phyloP scores from a whole-genome alignment of 2,329 filamentous ascomycete species.

The Atkinsonella texensis region DNA sequence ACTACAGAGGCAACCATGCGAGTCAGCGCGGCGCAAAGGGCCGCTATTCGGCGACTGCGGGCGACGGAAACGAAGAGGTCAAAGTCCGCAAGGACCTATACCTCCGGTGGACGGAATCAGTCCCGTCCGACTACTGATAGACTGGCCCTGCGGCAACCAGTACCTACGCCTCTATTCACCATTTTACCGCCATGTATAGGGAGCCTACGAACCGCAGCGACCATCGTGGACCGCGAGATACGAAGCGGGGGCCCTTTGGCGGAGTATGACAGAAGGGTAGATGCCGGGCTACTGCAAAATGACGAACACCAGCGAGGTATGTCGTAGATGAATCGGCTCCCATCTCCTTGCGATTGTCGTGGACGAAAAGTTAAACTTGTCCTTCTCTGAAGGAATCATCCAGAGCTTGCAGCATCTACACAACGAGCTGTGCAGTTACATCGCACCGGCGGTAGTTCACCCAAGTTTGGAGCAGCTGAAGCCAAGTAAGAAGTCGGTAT shows the following conservation, averaged over 20 bases:
- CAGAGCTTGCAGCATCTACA: constrained; percentile 81
- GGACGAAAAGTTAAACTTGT: not conserved
- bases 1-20: constrained; percentile 8
- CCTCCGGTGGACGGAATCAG: not conserved
- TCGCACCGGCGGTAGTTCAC: constrained; percentile 60
- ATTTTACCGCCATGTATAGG: not conserved
- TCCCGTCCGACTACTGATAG: not conserved
- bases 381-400: constrained; percentile 55
- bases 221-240: constrained; percentile 11
- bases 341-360: not conserved
- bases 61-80: constrained; percentile 5
- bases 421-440: constrained; percentile 65
- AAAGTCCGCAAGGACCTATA: constrained; percentile 2
- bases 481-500: constrained; percentile 39
- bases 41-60: constrained; percentile 10
- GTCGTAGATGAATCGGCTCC: not conserved
- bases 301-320: constrained; percentile 83
- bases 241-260: constrained; percentile 57
- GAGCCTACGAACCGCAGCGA: constrained; percentile 16
- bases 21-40: constrained; percentile 7
- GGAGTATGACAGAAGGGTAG: constrained; percentile 79
- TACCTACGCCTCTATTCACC: not conserved
- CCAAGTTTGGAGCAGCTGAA: constrained; percentile 63
- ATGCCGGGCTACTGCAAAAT: constrained; percentile 61
- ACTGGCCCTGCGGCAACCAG: not conserved